Percentiles rank a stretch among this genome's conserved stretches.
Evolutionary conservation across 441 rosid genomes (phyloP).

Genomic region (Syzygium malaccense): DNA sequence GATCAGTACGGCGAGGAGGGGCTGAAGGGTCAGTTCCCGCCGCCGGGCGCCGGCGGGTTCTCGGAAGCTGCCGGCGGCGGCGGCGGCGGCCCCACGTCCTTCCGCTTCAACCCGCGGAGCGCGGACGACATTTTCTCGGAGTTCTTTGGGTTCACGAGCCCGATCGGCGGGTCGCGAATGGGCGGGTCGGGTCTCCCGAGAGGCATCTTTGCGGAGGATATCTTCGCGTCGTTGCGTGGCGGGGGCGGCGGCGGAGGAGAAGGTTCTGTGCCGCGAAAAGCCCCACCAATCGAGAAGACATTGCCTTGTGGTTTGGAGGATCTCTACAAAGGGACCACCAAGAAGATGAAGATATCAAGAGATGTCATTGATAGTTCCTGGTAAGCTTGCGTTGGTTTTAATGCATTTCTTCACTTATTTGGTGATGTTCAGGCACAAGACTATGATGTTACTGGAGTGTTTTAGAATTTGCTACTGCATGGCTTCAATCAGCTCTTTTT

Average conservation of each 20-base stretch:
- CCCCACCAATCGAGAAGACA: conserved; percentile 48
- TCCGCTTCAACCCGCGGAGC: conserved; percentile 59
- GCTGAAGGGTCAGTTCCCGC: conserved; percentile 62
- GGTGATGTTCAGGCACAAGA: not conserved
- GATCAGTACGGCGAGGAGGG: conserved; percentile 90
- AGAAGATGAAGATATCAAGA: conserved; percentile 83
- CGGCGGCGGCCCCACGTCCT: conserved; percentile 23
- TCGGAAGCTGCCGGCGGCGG: conserved; percentile 14
- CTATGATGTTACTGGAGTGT: not conserved
- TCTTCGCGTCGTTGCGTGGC: conserved; percentile 36
- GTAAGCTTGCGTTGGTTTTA: conserved; percentile 18
- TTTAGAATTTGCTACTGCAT: not conserved
- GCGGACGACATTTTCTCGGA: conserved; percentile 81
- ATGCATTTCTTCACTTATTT: not conserved
- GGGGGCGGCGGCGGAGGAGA: conserved; percentile 39
- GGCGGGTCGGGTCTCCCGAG: conserved; percentile 37
- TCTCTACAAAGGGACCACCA: conserved; percentile 61
- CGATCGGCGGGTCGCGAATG: conserved; percentile 40
- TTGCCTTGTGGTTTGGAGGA: conserved; percentile 76
- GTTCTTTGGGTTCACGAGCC: conserved; percentile 58
- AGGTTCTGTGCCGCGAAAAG: conserved; percentile 46
- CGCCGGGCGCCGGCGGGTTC: conserved; percentile 49
- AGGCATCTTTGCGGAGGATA: conserved; percentile 55
- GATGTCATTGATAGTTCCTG: conserved; percentile 47
- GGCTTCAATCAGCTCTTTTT: not conserved